Base-by-base conservation (phyloP, 1,284 basidiomycete species). In the Cronartium ribicola region DNA sequence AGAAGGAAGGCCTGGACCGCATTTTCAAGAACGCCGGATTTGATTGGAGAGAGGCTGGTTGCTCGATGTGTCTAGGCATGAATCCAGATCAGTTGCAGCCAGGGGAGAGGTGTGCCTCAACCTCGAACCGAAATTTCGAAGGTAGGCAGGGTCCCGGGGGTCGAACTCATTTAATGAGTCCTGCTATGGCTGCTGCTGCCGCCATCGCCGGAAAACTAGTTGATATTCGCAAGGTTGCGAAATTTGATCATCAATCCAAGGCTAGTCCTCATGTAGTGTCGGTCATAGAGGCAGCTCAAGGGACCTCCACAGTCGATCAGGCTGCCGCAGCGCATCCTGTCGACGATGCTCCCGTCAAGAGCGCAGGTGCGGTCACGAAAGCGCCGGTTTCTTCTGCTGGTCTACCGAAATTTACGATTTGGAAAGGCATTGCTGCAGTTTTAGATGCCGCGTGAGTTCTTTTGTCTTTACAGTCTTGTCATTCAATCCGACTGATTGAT, bases 1-100 rank as follows among this genome's bases (percentile, higher is more conserved):
- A 97, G 83, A 90, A 88, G 37, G 94, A 97, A 80, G 93, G 94
- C 51, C 85, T 97, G 76, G 93, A 96, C 80, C 86, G 86, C 71
- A 85, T 97, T 79, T 94, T 97, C 86, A 92, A 89, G 82, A 90
- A 91, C 67, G 94, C 94, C 39, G 94, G 94, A 22, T 97, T 96
- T 79, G 94, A 97, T 81, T 97, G 93, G 94, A 87, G 94, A 75
- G 94, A 97, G 83, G 94, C 94, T 40, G 94, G 94, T 41, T 97
- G 94, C 82, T 97, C 94, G 41, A 97, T 97, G 94, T 97, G 94
- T 83, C 82, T 97, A 76, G 94, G 93, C 59, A 97, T 97, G 94
- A 97, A 97, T 83, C 92, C 94, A 10, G 94, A 97, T 83, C 92
- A 95, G 82, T 85, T 97, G 67, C 85, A 86, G 46, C 92, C 92